Evolutionary conservation across 2,329 filamentous ascomycete species (phyloP).

Genomic region (Verruconis gallopava): DNA sequence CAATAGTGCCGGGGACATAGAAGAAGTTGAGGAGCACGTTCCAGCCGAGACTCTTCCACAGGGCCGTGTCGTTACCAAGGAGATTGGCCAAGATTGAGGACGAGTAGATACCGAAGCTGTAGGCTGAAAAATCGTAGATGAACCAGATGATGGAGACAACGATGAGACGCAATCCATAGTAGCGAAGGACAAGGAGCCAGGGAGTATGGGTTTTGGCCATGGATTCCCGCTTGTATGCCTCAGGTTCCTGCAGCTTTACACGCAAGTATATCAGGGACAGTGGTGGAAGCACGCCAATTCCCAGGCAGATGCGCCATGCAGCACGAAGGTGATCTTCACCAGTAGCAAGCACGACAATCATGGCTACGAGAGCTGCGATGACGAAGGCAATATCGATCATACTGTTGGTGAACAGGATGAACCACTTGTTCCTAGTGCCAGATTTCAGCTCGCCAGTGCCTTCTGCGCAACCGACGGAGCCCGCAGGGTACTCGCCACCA

Average conservation of each 20-base stretch:
- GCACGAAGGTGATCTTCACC: conserved; percentile 52
- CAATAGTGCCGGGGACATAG: conserved; percentile 69
- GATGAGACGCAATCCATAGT: conserved; percentile 61
- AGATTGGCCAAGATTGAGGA: conserved; percentile 58
- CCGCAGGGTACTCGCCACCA: conserved; percentile 69
- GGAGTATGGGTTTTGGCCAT: conserved; percentile 47
- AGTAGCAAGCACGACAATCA: conserved; percentile 42
- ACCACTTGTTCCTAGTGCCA: conserved; percentile 81
- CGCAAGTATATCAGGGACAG: conserved; percentile 58
- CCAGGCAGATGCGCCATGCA: conserved; percentile 73
- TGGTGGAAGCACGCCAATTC: conserved; percentile 67
- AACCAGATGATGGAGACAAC: conserved; percentile 71
- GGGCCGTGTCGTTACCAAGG: conserved; percentile 40
- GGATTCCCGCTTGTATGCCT: conserved; percentile 58
- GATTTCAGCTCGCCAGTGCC: conserved; percentile 68
- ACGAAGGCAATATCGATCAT: conserved; percentile 82
- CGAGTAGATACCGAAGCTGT: conserved; percentile 78
- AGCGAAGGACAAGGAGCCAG: conserved; percentile 41
- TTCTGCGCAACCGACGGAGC: conserved; percentile 73
- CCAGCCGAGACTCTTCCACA: conserved; percentile 78
- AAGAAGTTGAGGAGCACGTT: conserved; percentile 80
- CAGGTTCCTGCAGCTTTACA: conserved; percentile 61
- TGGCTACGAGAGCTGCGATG: conserved; percentile 63
- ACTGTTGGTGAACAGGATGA: conserved; percentile 66
- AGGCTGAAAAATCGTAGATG: conserved; percentile 51